A percentile compares a stretch with the other conserved stretches of the same genome.
Conservation (phyloP, 805 yeast genomes). For the Kurtzmaniella fragi region DNA sequence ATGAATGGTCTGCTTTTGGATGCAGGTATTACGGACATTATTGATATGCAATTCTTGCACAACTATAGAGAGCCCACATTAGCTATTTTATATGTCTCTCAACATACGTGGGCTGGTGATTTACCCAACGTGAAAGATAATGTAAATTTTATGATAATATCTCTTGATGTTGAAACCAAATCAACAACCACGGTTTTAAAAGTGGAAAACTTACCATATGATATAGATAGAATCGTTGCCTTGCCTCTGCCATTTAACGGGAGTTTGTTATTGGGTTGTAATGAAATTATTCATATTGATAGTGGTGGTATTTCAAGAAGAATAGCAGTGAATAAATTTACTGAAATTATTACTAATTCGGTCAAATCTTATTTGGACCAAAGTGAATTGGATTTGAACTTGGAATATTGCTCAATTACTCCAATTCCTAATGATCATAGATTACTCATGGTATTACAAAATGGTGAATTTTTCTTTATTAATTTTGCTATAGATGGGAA, state of each 20-base stretch:
- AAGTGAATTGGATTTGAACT: constrained; percentile 43
- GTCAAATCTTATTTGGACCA: constrained; percentile 41
- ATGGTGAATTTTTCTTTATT: constrained; percentile 30
- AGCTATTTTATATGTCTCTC: constrained; percentile 54
- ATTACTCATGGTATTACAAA: constrained; percentile 24
- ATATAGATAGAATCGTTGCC: constrained; percentile 59
- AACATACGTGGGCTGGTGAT: constrained; percentile 75
- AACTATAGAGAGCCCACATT: constrained; percentile 81
- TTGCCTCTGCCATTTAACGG: constrained; percentile 67
- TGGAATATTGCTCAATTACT: constrained; percentile 47
- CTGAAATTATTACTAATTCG: constrained; percentile 31
- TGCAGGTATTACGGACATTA: constrained; percentile 53
- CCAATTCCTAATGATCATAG: constrained; percentile 33
- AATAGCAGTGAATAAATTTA: constrained; percentile 56
- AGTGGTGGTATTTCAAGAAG: constrained; percentile 66
- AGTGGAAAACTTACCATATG: constrained; percentile 67
- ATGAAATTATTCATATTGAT: constrained; percentile 74
- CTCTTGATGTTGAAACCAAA: constrained; percentile 57
- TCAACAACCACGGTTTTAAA: constrained; percentile 65
- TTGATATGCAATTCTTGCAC: constrained; percentile 66
- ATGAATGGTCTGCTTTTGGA: constrained; percentile 55
- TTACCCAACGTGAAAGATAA: constrained; percentile 59
- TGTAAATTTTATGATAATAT: constrained; percentile 53
- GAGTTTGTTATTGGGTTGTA: constrained; percentile 62
- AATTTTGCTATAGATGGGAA: constrained; percentile 40